A percentile compares a stretch with the other conserved stretches of the same genome.
These are phyloP conservation scores for Schizonepeta tenuifolia DNA, from an alignment of 257 asterid species.

Conservation along the genomic window DNA sequence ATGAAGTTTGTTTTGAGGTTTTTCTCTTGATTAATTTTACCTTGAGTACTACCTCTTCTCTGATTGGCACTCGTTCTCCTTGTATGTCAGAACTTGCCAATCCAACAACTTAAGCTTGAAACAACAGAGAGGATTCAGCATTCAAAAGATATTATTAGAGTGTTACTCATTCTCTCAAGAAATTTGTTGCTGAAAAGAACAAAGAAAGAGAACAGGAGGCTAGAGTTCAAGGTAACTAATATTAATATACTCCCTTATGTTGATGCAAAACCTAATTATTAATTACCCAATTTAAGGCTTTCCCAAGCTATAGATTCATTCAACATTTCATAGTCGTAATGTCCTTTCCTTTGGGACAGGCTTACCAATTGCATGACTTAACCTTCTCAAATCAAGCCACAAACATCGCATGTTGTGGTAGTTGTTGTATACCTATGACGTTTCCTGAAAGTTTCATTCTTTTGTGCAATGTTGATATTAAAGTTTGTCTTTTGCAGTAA, in stretches of 20 bases:
- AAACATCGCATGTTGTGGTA: background rate
- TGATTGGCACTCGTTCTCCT: background rate
- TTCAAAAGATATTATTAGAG: background rate
- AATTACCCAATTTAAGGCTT: no score
- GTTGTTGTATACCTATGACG: background rate
- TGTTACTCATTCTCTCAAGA: background rate
- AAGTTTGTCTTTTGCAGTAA: background rate
- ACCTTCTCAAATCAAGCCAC: background rate
- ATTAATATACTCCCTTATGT: no score
- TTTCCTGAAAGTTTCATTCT: background rate
- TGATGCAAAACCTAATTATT: no score
- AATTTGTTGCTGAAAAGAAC: background rate
- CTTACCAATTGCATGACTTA: background rate
- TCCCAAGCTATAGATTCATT: no score
- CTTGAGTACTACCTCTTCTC: background rate
- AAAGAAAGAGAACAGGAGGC: background rate
- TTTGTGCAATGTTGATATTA: background rate
- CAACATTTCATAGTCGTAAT: background rate
- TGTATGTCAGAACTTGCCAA: slow-evolving; percentile 1
- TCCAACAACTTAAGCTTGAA: background rate
- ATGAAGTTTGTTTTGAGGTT: background rate
- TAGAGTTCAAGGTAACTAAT: background rate
- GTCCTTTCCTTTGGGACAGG: background rate
- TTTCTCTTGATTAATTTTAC: background rate
- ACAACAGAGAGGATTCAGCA: background rate